Conservation (phyloP, 2,329 filamentous ascomycete genomes). For the Alternaria sp. region DNA sequence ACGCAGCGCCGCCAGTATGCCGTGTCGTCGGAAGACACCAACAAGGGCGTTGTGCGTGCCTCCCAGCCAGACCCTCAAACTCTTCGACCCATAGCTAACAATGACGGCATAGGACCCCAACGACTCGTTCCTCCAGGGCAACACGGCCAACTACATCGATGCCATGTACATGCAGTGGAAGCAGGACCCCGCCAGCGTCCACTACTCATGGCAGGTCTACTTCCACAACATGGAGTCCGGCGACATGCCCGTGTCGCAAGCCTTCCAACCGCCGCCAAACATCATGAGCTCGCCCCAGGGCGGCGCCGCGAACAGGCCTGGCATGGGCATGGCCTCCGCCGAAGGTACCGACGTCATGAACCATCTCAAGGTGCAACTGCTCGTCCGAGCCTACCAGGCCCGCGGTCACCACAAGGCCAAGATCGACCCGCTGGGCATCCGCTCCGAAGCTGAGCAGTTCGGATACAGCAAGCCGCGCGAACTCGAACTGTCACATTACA, state of each 20-base stretch:
- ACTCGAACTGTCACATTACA: conserved; percentile 89
- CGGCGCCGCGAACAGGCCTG: conserved; percentile 73
- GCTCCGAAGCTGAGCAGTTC: conserved; percentile 81
- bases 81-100: conserved; percentile 33
- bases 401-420: conserved; percentile 98
- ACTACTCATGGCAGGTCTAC: conserved; percentile 98
- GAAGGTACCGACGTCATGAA: conserved; percentile 86
- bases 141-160: conserved; percentile 98
- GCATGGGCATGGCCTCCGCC: conserved; percentile 68
- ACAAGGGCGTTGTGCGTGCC: conserved; percentile 65
- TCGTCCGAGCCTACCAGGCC: conserved; percentile 97
- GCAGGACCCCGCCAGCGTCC: conserved; percentile 88
- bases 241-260: conserved; percentile 96
- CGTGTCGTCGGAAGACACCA: conserved; percentile 62
- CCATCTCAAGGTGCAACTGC: conserved; percentile 96
- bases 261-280: conserved; percentile 93
- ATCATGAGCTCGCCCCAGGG: conserved; percentile 83
- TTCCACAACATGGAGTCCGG: conserved; percentile 99
- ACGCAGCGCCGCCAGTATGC: conserved; percentile 64
- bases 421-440: conserved; percentile 94
- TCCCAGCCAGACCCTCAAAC: conserved; percentile 12
- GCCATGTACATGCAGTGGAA: conserved; percentile 99
- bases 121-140: conserved; percentile 95
- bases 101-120: conserved; percentile 70
- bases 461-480: conserved; percentile 90